Evolutionary conservation across 2,329 filamentous ascomycete species (phyloP), one percentile per base, ranked within the genome.

Genomic region (Venturia effusa): DNA sequence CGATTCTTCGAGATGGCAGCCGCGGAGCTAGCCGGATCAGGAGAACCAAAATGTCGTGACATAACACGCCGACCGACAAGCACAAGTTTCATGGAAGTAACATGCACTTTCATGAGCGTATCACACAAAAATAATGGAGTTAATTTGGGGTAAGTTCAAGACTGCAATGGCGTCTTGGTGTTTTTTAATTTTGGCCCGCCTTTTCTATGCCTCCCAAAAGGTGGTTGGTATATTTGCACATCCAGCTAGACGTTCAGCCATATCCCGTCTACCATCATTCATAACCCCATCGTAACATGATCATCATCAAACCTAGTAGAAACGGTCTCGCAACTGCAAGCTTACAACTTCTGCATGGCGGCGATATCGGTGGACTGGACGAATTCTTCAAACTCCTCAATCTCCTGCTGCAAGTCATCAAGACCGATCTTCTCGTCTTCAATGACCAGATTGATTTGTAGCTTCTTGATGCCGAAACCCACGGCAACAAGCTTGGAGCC

Each of bases 381-480:
- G 78, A 90, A 88, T 77, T 99, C 94, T 83, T 97, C 94, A 72
- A 92, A 84, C 70, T 84, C 90, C 74, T 85, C 84, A 73, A 97
- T 95, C 82, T 89, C 74, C 76, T 90, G 86, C 84, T 96, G 86
- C 70, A 99, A 87, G 68, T 97, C 93, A 71, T 88, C 85, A 69
- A 90, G 77, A 70, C 90, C 92, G 75, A 99, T 78, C 86, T 97
- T 97, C 70, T 97, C 93, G 77, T 99, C 94, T 84, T 97, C 94
- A 69, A 97, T 82, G 72, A 97, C 92, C 71, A 97, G 80, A 88
- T 90, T 97, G 83, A 99, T 96, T 85, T 97, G 93, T 68, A 99
- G 87, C 86, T 97, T 97, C 85, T 90, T 94, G 84, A 99, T 95
- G 84, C 94, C 94, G 84, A 90, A 99, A 74, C 92, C 93, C 72